Percentiles rank a stretch among this genome's conserved stretches.
Evolutionary conservation across 2,329 filamentous ascomycete species (phyloP).

Genomic region (Neonectria neomacrospora): DNA sequence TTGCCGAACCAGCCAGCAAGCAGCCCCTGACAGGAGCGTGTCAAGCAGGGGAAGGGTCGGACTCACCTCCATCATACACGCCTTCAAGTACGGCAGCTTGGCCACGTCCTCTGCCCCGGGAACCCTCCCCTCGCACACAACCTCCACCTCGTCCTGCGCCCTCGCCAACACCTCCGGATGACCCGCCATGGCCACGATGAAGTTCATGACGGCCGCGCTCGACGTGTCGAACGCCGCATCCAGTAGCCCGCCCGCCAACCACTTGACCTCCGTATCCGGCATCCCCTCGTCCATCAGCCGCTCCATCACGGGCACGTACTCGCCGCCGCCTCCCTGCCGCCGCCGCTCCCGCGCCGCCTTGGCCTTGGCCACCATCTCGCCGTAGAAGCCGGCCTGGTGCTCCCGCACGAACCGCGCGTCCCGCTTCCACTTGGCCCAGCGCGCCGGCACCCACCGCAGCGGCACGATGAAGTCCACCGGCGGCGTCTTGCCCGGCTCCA

Average conservation of each 20-base stretch:
- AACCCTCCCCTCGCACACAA: conserved; percentile 27
- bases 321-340: conserved; percentile 1
- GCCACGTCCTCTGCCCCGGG: conserved; percentile 47
- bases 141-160: conserved; percentile 37
- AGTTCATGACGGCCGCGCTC: conserved; percentile 32
- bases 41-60: not conserved
- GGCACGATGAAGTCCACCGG: conserved; percentile 42
- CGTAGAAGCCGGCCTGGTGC: conserved; percentile 37
- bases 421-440: conserved; percentile 38
- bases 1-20: not conserved
- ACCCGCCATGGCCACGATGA: conserved; percentile 37
- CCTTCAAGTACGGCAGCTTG: conserved; percentile 40
- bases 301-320: conserved; percentile 30
- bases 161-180: conserved; percentile 36
- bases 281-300: conserved; percentile 35
- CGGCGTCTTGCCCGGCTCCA: conserved; percentile 42
- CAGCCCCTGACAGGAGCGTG: not conserved
- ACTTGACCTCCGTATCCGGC: conserved; percentile 36
- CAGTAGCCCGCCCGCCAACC: conserved; percentile 33
- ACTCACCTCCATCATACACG: conserved; percentile 39
- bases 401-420: conserved; percentile 34
- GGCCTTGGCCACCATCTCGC: conserved; percentile 27
- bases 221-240: conserved; percentile 44
- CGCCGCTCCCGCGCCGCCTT: conserved; percentile 16
- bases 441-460: conserved; percentile 35